phyloP scores from a whole-genome alignment of 257 asterid genomes.

The Nicotiana sylvestris region DNA sequence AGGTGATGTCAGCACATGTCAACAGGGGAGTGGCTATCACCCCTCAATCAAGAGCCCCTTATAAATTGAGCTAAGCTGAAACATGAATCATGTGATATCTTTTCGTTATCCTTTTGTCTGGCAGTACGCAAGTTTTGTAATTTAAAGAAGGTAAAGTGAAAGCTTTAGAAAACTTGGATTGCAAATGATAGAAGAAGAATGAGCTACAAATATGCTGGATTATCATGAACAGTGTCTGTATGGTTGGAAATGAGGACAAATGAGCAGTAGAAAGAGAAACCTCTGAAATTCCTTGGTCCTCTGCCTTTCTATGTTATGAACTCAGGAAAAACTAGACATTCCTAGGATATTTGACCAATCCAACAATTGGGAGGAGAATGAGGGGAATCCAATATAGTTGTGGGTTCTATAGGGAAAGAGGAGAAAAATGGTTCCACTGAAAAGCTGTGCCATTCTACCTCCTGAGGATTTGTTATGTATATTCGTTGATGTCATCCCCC shows the following conservation, averaged over 20 bases:
- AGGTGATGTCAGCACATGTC: background rate
- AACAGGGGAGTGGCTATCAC: slow-evolving; percentile 7
- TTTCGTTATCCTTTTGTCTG: background rate
- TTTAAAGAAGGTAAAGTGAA: background rate
- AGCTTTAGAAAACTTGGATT: background rate
- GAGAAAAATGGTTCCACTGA: background rate
- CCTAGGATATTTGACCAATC: background rate
- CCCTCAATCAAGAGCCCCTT: slow-evolving; percentile 2
- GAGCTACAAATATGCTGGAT: background rate
- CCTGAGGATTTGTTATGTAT: background rate
- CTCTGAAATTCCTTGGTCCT: background rate
- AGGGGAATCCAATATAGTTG: background rate
- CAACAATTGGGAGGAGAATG: background rate
- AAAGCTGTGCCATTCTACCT: background rate
- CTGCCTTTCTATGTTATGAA: background rate
- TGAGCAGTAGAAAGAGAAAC: background rate
- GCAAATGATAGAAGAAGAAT: background rate
- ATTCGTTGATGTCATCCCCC: too few relatives aligned
- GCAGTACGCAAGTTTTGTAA: background rate
- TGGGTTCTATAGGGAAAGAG: slow-evolving; percentile 1
- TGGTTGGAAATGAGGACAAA: background rate
- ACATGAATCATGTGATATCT: slow-evolving; percentile 1
- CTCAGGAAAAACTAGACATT: background rate
- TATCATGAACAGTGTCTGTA: background rate
- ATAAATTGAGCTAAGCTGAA: background rate